Base-by-base conservation (phyloP, 306 rosid species). In the Oxytropis ochrocephala region DNA sequence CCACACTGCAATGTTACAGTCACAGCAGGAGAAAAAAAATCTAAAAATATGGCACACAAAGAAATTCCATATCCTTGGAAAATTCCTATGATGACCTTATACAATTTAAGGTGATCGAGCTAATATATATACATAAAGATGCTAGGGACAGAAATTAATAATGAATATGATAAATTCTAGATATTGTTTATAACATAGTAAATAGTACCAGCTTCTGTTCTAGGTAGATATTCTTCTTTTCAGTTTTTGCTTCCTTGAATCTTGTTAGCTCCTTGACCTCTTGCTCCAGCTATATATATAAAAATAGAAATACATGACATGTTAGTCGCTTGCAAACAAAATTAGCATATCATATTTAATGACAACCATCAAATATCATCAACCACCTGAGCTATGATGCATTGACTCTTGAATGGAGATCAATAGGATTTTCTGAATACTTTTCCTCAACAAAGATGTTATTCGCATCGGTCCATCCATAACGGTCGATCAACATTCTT, bases 401-500 rank as follows among this genome's bases (percentile, higher is more conserved):
- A 49, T 55, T 76, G 82, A 77, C 39, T 5, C 69, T 82, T 87
- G 29, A 79, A 36, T 66, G 0, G 81, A 41, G 84, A 66, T 94
- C 74, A 50, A 83, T 66, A 81, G n/a, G n/a, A n/a, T n/a, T n/a
- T n/a, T n/a, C 88, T 10, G 85, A 76, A 67, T 97, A n/a, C n/a
- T n/a, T n/a, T n/a, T n/a, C n/a, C n/a, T n/a, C n/a, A n/a, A n/a
- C n/a, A n/a, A n/a, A n/a, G n/a, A n/a, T n/a, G n/a, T n/a, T n/a
- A n/a, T n/a, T n/a, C n/a, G n/a, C 92, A 66, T 80, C 85, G 61
- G 87, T 87, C 99, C 99, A 94, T 74, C 86, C 99, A 78, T 94
- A 88, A 21, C 92, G 95, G 50, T 94, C 83, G 30, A 94, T 87
- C 55, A 30, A 72, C 88, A 87, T 59, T 67, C 71, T 75, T 43